Percentiles rank a stretch among this genome's conserved stretches.
phyloP scores from a whole-genome alignment of 169 alveolate genomes.

The Eimeria falciformis region DNA sequence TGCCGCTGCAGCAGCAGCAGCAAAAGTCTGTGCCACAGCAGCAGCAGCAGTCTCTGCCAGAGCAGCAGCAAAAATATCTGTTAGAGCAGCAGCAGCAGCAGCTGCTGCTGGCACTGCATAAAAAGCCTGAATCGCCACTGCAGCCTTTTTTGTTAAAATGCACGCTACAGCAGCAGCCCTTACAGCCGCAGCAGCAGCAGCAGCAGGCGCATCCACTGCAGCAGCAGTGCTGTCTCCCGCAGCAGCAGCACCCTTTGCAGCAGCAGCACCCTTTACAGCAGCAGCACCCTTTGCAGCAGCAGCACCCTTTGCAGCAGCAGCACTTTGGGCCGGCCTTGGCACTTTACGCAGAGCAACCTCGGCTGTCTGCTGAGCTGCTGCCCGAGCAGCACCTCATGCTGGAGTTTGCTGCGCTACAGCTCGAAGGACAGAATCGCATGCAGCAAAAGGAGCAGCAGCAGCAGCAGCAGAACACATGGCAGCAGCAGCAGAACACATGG shows the following conservation, averaged over 20 bases:
- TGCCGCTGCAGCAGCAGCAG: slow-evolving; percentile 31
- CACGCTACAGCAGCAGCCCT: background rate
- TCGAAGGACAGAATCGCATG: background rate
- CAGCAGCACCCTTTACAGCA: background rate
- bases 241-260: background rate
- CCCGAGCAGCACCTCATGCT: background rate
- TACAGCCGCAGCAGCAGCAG: slow-evolving; percentile 23
- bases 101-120: background rate
- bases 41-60: slow-evolving; percentile 17
- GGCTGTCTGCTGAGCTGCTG: too few species aligned
- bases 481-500: background rate
- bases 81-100: background rate
- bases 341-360: too few species aligned
- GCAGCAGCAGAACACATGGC: slow-evolving; percentile 3
- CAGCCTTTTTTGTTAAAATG: background rate
- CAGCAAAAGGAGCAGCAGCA: slow-evolving; percentile 3
- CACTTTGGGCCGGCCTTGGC: too few species aligned
- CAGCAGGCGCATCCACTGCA: background rate
- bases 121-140: background rate
- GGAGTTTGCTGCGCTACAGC: background rate
- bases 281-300: background rate
- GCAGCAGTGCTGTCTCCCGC: background rate
- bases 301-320: background rate
- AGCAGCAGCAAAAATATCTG: background rate
- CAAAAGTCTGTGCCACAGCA: background rate